Base-by-base conservation (phyloP, 2,329 filamentous ascomycete species). In the Penicillium glabrum region DNA sequence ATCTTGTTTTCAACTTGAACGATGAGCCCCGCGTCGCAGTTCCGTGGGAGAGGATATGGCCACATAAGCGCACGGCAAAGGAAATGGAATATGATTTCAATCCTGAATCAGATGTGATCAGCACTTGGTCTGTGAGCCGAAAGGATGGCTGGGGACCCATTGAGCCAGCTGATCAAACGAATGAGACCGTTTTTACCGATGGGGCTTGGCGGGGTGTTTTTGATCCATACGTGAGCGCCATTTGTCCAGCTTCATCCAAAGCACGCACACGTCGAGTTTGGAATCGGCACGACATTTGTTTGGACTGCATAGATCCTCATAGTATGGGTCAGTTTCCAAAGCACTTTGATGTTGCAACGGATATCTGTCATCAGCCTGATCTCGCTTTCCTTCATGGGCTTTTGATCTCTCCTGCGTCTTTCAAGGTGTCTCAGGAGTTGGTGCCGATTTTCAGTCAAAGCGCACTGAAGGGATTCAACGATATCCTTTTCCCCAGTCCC, bases 341-440 rank as follows among this genome's bases (percentile, higher is more conserved):
- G 5, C 80, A 89, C 63, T 93, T 89, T 86, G 78, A 81, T 1
- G 69, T 81, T 9, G 84, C 88, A 5, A 81, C 86, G 6, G 83
- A 90, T 46, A 81, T 88, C 27, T 96, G 91, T 69, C 83, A 89
- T 58, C 90, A 95, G 67, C 88, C 91, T 1, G 91, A 95, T 61
- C 77, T 93, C 31, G 83, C 85, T 27, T 81, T 87, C 59, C 79
- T 93, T 1, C 90, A 93, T 65, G 88, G 89, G 43, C 86, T 93
- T 67, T 86, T 90, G 69, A 79, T 89, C 41, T 85, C 83, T 0
- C 83, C 88, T 0, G 83, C 88, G 8, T 79, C 83, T 0, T 79
- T 85, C 60, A 83, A 84, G 48, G 83, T 86, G 0, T 82, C 88
- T 1, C 82, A 85, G 59, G 80, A 87, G 21, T 79, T 95, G 4